Evolutionary conservation across 257 asterid genomes (phyloP), one percentile per base, ranked within the genome.

Genomic region (Primulina eburnea): DNA sequence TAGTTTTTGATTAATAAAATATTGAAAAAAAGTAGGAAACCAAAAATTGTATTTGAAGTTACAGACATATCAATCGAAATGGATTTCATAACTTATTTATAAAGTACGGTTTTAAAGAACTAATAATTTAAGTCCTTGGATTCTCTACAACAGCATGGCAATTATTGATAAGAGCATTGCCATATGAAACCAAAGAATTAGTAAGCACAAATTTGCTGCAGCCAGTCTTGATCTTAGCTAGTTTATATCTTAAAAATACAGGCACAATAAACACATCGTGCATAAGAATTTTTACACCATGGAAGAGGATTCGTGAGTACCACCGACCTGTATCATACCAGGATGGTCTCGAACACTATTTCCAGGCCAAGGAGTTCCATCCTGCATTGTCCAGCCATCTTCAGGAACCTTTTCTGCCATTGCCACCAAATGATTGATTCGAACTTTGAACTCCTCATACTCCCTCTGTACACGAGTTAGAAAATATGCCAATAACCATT

Each of bases 321-420:
- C 61, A 65, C 89, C 73, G 70, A 89, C 98, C 97, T 92, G 98
- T 72, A 89, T 92, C 97, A 92, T 92, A 73, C 96, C 98, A 67
- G 98, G 97, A 79, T 92, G 98, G 76, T 89, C 98, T 70, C 92
- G 69, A 70, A 92, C 98, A 82, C 73, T 84, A 81, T 92, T 92
- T 75, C 98, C 98, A 16, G 98, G 98, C 98, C 98, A 92, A 34
- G 89, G 88, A 5, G 96, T 85, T 33, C 98, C 98, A 82, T 92
- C 98, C 78, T 85, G 96, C 96, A 89, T 89, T 47, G 98, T 89
- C 96, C 96, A 92, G 65, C 98, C 98, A 10, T 92, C 98, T 72
- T 92, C 98, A 0, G 98, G 98, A 75, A 85, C 96, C 79, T 89
- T 92, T 78, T 88, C 90, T 1, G 97, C 89, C 72, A 64, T 81